A percentile compares a stretch with the other conserved stretches of the same genome.
Evolutionary conservation across 2,329 filamentous ascomycete species (phyloP).

Genomic region (Trichoderma sp.): DNA sequence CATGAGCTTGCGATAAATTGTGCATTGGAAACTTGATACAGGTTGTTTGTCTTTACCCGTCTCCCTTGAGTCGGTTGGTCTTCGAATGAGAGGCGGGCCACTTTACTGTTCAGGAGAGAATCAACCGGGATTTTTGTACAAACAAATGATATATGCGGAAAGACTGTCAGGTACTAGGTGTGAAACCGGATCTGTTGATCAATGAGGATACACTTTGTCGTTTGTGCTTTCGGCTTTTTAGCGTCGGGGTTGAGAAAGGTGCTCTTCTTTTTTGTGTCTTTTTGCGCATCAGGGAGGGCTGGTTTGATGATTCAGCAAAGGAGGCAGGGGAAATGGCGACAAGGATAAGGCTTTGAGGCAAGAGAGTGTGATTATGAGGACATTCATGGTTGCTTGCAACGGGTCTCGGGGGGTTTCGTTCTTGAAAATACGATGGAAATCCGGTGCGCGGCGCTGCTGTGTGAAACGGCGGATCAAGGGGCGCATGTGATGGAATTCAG

Average conservation of each 20-base stretch:
- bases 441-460: slow-evolving; percentile 7
- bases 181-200: slow-evolving; percentile 16
- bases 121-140: slow-evolving; percentile 9
- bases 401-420: background rate
- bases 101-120: slow-evolving; percentile 13
- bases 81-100: background rate
- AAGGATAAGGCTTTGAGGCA: slow-evolving; percentile 9
- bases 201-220: slow-evolving; percentile 26
- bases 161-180: slow-evolving; percentile 9
- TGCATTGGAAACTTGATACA: slow-evolving; percentile 22
- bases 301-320: slow-evolving; percentile 17
- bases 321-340: background rate
- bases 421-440: background rate
- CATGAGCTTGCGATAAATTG: slow-evolving; percentile 18
- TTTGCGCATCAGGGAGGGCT: background rate
- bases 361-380: slow-evolving; percentile 7
- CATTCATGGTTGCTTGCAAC: background rate
- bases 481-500: background rate
- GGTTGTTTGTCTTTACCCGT: background rate
- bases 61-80: background rate
- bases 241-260: slow-evolving; percentile 15
- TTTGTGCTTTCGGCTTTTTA: slow-evolving; percentile 26
- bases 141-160: slow-evolving; percentile 22
- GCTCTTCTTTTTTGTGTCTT: background rate
- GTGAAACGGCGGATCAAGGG: slow-evolving; percentile 23